A percentile compares a stretch with the other conserved stretches of the same genome.
Conservation (phyloP, 331 rosid genomes). For the Acacia pycnantha region DNA sequence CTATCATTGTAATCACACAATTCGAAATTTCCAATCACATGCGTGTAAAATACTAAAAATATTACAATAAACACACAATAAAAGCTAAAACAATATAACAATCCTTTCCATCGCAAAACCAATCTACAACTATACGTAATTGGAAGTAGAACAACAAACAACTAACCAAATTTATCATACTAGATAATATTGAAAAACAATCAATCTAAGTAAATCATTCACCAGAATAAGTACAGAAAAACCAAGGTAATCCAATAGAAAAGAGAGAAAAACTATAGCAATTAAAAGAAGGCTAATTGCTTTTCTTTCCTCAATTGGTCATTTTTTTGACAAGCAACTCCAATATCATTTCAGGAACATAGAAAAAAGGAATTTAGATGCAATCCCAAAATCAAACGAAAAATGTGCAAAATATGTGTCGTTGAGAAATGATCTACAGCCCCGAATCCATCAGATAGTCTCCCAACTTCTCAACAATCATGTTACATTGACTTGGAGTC, state of each 20-base stretch:
- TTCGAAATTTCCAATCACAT: background rate
- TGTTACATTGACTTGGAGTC: conserved; percentile 64
- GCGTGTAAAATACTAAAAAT: background rate
- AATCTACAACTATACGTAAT: background rate
- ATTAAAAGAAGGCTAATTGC: conserved; percentile 10
- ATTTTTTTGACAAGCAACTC: conserved; percentile 32
- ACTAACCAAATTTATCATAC: background rate
- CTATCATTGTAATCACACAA: background rate
- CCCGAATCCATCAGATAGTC: conserved; percentile 55
- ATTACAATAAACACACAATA: background rate
- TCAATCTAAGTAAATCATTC: conserved; percentile 7
- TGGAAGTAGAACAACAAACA: background rate
- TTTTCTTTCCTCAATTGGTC: conserved; percentile 10
- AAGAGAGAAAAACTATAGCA: conserved; percentile 13
- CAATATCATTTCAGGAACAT: conserved; percentile 20
- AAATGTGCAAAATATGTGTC: background rate
- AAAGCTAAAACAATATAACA: background rate
- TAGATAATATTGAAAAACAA: background rate
- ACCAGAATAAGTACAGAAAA: conserved; percentile 26
- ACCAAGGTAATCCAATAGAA: background rate
- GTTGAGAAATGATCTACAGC: conserved; percentile 35
- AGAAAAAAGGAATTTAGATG: conserved; percentile 23
- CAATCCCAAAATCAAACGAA: conserved; percentile 26
- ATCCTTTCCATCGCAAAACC: background rate
- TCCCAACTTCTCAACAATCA: conserved; percentile 66